Base-by-base conservation (phyloP, 805 yeast species). In the Priceomyces castillae region DNA sequence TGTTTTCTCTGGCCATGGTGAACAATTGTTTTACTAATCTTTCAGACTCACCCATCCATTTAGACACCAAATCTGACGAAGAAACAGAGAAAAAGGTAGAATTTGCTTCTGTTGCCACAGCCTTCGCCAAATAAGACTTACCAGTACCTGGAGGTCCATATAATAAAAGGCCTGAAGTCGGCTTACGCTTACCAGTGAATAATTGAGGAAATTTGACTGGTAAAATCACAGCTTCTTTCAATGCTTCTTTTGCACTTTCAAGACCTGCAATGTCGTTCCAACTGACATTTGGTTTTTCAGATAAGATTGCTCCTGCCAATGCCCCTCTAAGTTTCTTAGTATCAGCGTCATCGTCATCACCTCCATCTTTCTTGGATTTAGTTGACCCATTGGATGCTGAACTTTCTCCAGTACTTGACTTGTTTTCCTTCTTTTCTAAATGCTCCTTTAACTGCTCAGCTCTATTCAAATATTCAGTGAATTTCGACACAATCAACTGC, bases 21-120 rank as follows among this genome's bases (percentile, higher is more conserved):
- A 94, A 94, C 50, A 94, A 74, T 61, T 94, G 97, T 64, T 92
- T 94, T 20, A 94, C 98, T 44, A 94, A 78, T 65, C 98, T 81
- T 65, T 94, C 99, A 19, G 95, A 84, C 64, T 94, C 99, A 56
- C 99, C 99, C 97, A 92, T 92, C 99, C 99, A 94, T 65, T 94
- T 94, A 52, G 95, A 85, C 2, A 94, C 98, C 56, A 94, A 76
- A 64, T 94, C 99, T 11, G 96, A 86, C 0, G 97, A 89, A n/a
- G 95, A 85, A 1, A 94, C 96, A 2, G 96, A 86, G 67, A 94
- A 94, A 56, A 94, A 94, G 0, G 99, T 94, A 0, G 97, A 88
- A 62, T 92, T 90, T 39, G 98, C 97, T 58, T 94, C 99, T 0
- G 99, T 94, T 19, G 99, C 99, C 7, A 94, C 98, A 0, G 99